Conservation (phyloP, 129 eudicot genomes). For the Tagetes erecta region DNA sequence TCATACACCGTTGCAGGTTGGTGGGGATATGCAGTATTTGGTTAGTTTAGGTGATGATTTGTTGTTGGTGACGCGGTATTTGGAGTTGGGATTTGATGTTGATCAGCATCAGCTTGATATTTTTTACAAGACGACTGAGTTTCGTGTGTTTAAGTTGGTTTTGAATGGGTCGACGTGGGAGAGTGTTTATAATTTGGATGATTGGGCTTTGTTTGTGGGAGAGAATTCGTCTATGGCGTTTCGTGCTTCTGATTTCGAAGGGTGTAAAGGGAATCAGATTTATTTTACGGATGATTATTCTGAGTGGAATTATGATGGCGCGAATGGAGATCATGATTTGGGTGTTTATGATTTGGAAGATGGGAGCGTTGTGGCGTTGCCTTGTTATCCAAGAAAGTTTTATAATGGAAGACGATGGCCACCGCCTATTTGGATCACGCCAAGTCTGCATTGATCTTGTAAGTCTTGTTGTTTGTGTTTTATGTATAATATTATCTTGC, state of each 20-base stretch:
- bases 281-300: conserved; percentile 84
- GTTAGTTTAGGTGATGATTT: conserved; percentile 57
- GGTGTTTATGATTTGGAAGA: conserved; percentile 69
- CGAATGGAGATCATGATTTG: conserved; percentile 70
- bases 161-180: conserved; percentile 50
- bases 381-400: conserved; percentile 53
- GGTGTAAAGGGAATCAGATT: conserved; percentile 62
- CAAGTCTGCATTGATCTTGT: conserved; percentile 53
- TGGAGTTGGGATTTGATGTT: conserved; percentile 55
- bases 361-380: conserved; percentile 59
- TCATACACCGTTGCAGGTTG: conserved; percentile 34
- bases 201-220: conserved; percentile 60
- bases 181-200: conserved; percentile 47
- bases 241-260: conserved; percentile 54
- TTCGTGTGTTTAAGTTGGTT: conserved; percentile 53
- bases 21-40: conserved; percentile 77
- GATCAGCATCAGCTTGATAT: conserved; percentile 44
- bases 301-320: conserved; percentile 55
- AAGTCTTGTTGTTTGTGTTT: conserved; percentile 3
- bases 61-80: conserved; percentile 56
- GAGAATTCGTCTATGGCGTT: conserved; percentile 70
- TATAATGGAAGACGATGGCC: conserved; percentile 53
- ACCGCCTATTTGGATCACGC: conserved; percentile 82
- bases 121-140: conserved; percentile 52
- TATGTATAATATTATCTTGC: not conserved